These are phyloP conservation scores for Tricholoma bakamatsutake DNA, from an alignment of 768 basidiomycete species.

Conservation along the genomic window DNA sequence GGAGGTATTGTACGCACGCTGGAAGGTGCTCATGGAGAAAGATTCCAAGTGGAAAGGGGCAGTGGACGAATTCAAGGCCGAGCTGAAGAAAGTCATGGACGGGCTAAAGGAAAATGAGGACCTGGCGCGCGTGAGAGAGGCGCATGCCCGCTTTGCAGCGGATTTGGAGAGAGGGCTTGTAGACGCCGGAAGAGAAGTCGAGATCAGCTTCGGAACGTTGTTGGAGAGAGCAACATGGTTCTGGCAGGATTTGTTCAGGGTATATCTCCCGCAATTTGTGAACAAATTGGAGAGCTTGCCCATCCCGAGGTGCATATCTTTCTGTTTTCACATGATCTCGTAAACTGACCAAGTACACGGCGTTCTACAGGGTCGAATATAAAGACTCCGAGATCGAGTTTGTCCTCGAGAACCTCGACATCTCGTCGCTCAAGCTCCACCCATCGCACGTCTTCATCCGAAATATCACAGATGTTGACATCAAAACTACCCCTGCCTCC, in stretches of 20 bases:
- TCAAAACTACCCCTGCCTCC: slow-evolving; percentile 34
- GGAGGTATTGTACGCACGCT: slow-evolving; percentile 41
- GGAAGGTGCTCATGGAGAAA: slow-evolving; percentile 42
- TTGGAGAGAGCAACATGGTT: slow-evolving; percentile 67
- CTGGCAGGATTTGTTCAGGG: slow-evolving; percentile 78
- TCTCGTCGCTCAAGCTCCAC: slow-evolving; percentile 59
- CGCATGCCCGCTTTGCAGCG: slow-evolving; percentile 40
- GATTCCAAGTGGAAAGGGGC: slow-evolving; percentile 51
- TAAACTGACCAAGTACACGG: not conserved
- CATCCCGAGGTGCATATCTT: slow-evolving; percentile 51
- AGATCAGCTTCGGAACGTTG: slow-evolving; percentile 42
- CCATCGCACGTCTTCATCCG: slow-evolving; percentile 69
- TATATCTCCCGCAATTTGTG: slow-evolving; percentile 62
- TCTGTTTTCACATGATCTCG: not conserved
- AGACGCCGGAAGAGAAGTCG: slow-evolving; percentile 28
- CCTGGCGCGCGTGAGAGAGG: slow-evolving; percentile 37
- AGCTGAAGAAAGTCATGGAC: slow-evolving; percentile 38
- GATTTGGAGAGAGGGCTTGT: slow-evolving; percentile 42
- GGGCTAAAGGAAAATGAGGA: slow-evolving; percentile 47
- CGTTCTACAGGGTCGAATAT: slow-evolving; percentile 65
- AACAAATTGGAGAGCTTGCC: slow-evolving; percentile 53
- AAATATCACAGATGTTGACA: slow-evolving; percentile 55
- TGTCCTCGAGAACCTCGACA: slow-evolving; percentile 67
- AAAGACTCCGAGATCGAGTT: slow-evolving; percentile 65
- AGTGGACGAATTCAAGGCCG: slow-evolving; percentile 38